phyloP scores from a whole-genome alignment of 257 asterid species.

The Coffea canephora region DNA sequence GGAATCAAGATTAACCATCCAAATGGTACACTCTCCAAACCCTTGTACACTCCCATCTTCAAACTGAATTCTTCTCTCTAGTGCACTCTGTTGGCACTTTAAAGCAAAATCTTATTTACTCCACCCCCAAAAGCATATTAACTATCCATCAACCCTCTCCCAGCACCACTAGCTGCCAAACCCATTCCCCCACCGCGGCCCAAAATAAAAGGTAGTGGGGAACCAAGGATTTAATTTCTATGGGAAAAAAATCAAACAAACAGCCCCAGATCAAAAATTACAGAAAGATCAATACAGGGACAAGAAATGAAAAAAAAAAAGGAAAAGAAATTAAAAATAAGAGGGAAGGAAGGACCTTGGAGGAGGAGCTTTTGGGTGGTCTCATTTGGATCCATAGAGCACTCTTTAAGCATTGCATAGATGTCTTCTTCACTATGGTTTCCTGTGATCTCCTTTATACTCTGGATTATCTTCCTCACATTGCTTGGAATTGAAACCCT shows the following conservation, averaged over 20 bases:
- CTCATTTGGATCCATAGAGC: slow-evolving; percentile 97
- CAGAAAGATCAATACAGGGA: slow-evolving; percentile 30
- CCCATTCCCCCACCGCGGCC: neutral
- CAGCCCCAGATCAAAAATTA: slow-evolving; percentile 33
- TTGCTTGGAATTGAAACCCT: slow-evolving; percentile 79
- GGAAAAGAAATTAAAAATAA: neutral
- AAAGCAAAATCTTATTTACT: neutral
- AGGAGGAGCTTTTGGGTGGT: slow-evolving; percentile 78
- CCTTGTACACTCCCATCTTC: too few relatives aligned
- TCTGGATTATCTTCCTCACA: slow-evolving; percentile 70
- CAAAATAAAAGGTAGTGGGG: neutral
- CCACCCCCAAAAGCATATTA: neutral
- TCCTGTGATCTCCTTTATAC: slow-evolving; percentile 84
- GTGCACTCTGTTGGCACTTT: too few relatives aligned
- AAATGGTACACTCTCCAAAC: neutral
- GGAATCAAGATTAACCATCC: too few relatives aligned
- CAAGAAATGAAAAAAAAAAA: neutral
- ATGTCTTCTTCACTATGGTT: slow-evolving; percentile 91
- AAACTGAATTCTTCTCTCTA: too few relatives aligned
- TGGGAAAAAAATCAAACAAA: neutral
- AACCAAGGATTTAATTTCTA: neutral
- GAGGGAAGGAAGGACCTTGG: slow-evolving; percentile 46
- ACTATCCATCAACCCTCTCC: too few relatives aligned
- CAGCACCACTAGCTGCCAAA: neutral
- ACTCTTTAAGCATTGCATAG: slow-evolving; percentile 86